Conservation (phyloP, 805 yeast genomes). For the Pichia deserticola region DNA sequence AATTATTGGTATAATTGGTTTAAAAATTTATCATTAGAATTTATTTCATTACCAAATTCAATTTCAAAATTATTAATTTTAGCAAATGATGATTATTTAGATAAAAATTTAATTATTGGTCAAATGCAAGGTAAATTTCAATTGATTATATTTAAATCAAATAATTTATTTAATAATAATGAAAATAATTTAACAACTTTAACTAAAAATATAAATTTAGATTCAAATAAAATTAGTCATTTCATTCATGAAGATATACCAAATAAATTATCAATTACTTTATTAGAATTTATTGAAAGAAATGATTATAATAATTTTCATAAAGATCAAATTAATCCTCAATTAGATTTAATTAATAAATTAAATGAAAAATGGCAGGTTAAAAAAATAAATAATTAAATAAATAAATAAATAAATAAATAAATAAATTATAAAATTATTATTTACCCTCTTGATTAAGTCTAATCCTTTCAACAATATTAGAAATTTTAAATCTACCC, state of each 20-base stretch:
- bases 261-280: constrained; percentile 49
- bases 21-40: constrained; percentile 48
- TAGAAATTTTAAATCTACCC: constrained; percentile 86
- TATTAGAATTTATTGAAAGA: constrained; percentile 42
- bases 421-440: too few species aligned
- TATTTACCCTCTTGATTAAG: constrained; percentile 24
- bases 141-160: constrained; percentile 59
- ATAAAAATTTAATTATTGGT: constrained; percentile 79
- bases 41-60: constrained; percentile 30
- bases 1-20: constrained; percentile 86
- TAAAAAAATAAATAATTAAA: constrained; percentile 9
- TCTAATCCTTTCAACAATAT: constrained; percentile 53
- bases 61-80: constrained; percentile 66
- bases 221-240: constrained; percentile 64
- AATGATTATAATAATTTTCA: constrained; percentile 29
- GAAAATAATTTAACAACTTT: constrained; percentile 17
- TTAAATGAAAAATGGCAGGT: constrained; percentile 30
- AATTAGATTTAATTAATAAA: constrained; percentile 22
- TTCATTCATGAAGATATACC: constrained; percentile 94
- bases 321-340: constrained; percentile 6
- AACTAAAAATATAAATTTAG: constrained; percentile 16
- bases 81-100: constrained; percentile 86
- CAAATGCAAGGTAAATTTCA: constrained; percentile 99
- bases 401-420: too few species aligned
- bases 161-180: constrained; percentile 12